Percentiles rank a stretch among this genome's conserved stretches.
Conservation (phyloP, 108 stramenopile genomes). For the Fragilariopsis cylindrus region DNA sequence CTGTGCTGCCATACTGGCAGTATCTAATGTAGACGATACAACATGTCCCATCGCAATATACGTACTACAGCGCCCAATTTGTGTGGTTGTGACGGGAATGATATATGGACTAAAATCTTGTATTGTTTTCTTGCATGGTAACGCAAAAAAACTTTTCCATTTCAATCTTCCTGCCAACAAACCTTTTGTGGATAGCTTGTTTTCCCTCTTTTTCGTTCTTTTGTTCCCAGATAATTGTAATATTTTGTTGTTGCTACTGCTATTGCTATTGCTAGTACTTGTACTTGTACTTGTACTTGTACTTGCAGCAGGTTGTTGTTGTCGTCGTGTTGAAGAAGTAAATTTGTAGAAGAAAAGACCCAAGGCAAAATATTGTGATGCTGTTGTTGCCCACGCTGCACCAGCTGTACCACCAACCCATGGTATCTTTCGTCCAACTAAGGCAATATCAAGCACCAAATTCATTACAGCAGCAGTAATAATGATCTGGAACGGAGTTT, state of each 20-base stretch:
- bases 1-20: conserved; percentile 67
- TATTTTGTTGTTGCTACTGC: background rate
- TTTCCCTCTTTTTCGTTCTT: background rate
- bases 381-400: conserved; percentile 77
- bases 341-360: conserved; percentile 3
- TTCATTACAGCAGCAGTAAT: conserved; percentile 66
- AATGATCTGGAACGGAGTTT: conserved; percentile 54
- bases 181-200: conserved; percentile 22
- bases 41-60: conserved; percentile 77
- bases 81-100: conserved; percentile 67
- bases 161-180: conserved; percentile 24
- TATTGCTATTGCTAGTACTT: too few species aligned
- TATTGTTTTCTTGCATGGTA: conserved; percentile 19
- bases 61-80: conserved; percentile 61
- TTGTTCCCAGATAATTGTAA: background rate
- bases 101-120: conserved; percentile 58
- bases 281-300: background rate
- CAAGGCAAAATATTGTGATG: conserved; percentile 65
- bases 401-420: conserved; percentile 66
- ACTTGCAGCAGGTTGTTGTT: background rate
- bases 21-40: conserved; percentile 56
- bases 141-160: conserved; percentile 28
- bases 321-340: background rate
- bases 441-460: conserved; percentile 52
- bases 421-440: conserved; percentile 39